These are phyloP conservation scores for Scheffersomyces coipomensis DNA, from an alignment of 805 yeast species.

Conservation along the genomic window DNA sequence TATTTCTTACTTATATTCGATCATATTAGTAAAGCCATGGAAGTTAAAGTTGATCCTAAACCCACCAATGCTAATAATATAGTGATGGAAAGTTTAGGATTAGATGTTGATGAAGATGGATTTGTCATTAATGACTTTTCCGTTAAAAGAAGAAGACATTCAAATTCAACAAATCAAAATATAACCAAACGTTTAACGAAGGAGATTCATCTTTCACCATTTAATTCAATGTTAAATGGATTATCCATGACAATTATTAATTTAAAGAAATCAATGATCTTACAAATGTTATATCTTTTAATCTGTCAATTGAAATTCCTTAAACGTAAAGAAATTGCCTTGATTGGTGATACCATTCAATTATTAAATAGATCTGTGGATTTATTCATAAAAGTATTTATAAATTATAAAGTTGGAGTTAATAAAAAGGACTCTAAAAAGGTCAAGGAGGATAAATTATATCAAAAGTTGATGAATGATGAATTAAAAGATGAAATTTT, in stretches of 20 bases:
- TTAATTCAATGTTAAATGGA: constrained; percentile 41
- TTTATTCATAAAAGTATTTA: constrained; percentile 34
- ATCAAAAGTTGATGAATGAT: constrained; percentile 35
- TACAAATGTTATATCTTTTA: constrained; percentile 42
- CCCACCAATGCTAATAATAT: constrained; percentile 12
- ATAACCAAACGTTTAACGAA: constrained; percentile 14
- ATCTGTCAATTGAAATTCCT: constrained; percentile 37
- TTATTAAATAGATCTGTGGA: constrained; percentile 25
- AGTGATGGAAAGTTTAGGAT: constrained; percentile 35
- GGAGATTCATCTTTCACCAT: constrained; percentile 37
- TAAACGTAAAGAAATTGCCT: constrained; percentile 21
- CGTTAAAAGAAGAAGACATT: constrained; percentile 30
- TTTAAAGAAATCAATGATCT: constrained; percentile 38
- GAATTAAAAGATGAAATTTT: constrained; percentile 38
- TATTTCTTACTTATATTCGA: constrained; percentile 37
- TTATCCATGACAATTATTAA: constrained; percentile 42
- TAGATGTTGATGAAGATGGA: constrained; percentile 45
- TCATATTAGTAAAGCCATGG: constrained; percentile 25
- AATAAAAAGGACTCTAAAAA: constrained; percentile 16
- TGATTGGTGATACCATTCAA: constrained; percentile 15
- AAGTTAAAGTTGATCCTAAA: constrained; percentile 5
- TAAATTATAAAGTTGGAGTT: constrained; percentile 33
- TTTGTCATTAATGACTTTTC: constrained; percentile 44
- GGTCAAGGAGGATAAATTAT: constrained; percentile 34
- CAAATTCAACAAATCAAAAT: constrained; percentile 5